A percentile compares a stretch with the other conserved stretches of the same genome.
phyloP scores from a whole-genome alignment of 352 stramenopile genomes.

The Peronosclerospora sorghi region DNA sequence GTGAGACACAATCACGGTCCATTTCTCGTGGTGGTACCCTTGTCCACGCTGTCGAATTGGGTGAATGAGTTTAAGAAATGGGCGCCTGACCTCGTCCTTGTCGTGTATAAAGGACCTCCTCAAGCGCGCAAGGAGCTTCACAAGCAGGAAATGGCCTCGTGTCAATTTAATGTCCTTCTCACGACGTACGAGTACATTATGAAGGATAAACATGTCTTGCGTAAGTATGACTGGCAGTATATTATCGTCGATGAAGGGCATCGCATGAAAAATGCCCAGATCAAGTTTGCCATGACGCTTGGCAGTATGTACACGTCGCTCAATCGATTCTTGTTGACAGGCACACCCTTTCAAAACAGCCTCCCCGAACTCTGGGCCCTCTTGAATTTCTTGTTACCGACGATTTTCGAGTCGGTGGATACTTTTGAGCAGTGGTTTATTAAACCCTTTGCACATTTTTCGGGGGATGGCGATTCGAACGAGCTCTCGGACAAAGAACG shows the following conservation, averaged over 20 bases:
- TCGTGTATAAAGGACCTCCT: slow-evolving; percentile 90
- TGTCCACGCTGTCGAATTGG: slow-evolving; percentile 92
- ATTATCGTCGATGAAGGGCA: slow-evolving; percentile 93
- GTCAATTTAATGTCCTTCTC: slow-evolving; percentile 87
- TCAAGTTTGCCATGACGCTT: slow-evolving; percentile 84
- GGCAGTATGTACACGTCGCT: slow-evolving; percentile 73
- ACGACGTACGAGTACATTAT: slow-evolving; percentile 93
- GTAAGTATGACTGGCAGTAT: slow-evolving; percentile 87
- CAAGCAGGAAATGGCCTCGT: slow-evolving; percentile 72
- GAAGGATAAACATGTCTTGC: slow-evolving; percentile 85
- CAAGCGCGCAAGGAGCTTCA: slow-evolving; percentile 76
- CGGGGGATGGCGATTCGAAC: slow-evolving; percentile 62
- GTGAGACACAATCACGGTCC: slow-evolving; percentile 87
- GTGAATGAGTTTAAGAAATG: slow-evolving; percentile 91
- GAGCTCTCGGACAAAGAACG: slow-evolving; percentile 80
- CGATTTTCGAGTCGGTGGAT: slow-evolving; percentile 85
- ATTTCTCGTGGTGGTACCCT: slow-evolving; percentile 96
- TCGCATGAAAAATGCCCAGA: slow-evolving; percentile 87
- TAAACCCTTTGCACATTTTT: slow-evolving; percentile 79
- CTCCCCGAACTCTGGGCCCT: slow-evolving; percentile 89
- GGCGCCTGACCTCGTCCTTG: slow-evolving; percentile 92
- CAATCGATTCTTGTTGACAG: slow-evolving; percentile 94
- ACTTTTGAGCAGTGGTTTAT: slow-evolving; percentile 88
- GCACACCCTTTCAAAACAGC: slow-evolving; percentile 97
- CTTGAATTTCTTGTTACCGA: slow-evolving; percentile 87